Base-by-base conservation (phyloP, 345 rosid species). In the Clarkia xantiana region DNA sequence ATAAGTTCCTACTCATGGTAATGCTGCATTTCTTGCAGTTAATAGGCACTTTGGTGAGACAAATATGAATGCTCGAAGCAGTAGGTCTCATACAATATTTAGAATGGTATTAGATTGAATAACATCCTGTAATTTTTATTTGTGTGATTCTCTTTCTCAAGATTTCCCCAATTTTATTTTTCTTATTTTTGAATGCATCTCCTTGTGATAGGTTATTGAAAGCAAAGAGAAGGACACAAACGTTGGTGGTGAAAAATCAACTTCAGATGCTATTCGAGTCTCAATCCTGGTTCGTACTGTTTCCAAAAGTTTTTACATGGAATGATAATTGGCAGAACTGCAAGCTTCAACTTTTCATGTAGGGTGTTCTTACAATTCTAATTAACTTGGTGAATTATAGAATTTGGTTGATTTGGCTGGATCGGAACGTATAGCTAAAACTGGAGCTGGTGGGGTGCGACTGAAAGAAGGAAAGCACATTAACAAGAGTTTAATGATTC, bases 351-450 rank as follows among this genome's bases (percentile, higher is more conserved):
- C 36, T 3, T 6, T 39, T 18, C 1, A n/a, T 43, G 39, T 3
- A 10, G 12, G 36, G 36, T 29, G 9, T 29, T 4, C 8, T 3
- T 29, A 29, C 36, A 29, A 29, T 29, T 29, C 9, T 29, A 29
- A 29, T 29, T 10, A 29, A 29, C 9, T 29, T 29, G 22, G 14
- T 56, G 19, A 48, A 48, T 56, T 62, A 55, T 59, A 86, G 96
- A 91, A 86, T 60, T 75, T 86, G 79, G 96, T 86, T 19, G 96
- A 90, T 71, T 76, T 91, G 65, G 96, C 96, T 49, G 98, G 96
- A 6, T 90, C 97, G 20, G 96, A 86, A 66, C 62, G 93, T 49
- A 81, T 90, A 49, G 94, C 96, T 44, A 90, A 90, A 69, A 90
- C 94, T 49, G 93, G 93, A 59, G 89, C 97, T 63, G 95, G 71